Evolutionary conservation across 352 stramenopile genomes (phyloP).

Genomic region (Phytophthora megakarya): DNA sequence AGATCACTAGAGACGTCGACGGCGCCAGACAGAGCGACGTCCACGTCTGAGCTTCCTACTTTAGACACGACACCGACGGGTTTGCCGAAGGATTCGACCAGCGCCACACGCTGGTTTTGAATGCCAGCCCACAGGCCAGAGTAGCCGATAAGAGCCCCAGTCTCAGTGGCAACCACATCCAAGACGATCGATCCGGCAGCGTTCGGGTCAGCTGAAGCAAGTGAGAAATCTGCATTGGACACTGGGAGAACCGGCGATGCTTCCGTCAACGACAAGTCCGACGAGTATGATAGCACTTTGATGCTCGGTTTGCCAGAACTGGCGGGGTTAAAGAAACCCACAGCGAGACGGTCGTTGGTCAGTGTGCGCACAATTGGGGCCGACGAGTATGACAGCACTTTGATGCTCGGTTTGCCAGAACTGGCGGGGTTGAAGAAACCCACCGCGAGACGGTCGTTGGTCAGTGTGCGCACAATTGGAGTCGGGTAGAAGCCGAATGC

Average conservation of each 20-base stretch:
- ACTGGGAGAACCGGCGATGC: slow-evolving; percentile 67
- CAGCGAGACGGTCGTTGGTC: slow-evolving; percentile 54
- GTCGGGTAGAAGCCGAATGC: slow-evolving; percentile 71
- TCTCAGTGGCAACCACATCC: slow-evolving; percentile 57
- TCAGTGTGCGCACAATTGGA: slow-evolving; percentile 56
- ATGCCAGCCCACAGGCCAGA: slow-evolving; percentile 54
- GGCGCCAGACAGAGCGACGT: slow-evolving; percentile 65
- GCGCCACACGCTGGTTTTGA: slow-evolving; percentile 71
- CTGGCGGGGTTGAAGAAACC: slow-evolving; percentile 81
- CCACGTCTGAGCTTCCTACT: slow-evolving; percentile 51
- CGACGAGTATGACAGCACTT: slow-evolving; percentile 76
- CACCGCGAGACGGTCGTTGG: slow-evolving; percentile 60
- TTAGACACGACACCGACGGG: slow-evolving; percentile 77
- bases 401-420: slow-evolving; percentile 72
- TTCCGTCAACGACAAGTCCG: slow-evolving; percentile 55
- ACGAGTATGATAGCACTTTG: slow-evolving; percentile 72
- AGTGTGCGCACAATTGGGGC: slow-evolving; percentile 64
- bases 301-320: slow-evolving; percentile 75
- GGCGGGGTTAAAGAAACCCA: slow-evolving; percentile 80
- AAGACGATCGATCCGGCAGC: slow-evolving; percentile 57
- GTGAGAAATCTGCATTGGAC: slow-evolving; percentile 73
- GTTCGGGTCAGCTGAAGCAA: slow-evolving; percentile 58
- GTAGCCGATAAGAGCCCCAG: slow-evolving; percentile 63
- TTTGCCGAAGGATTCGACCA: slow-evolving; percentile 74
- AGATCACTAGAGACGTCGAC: slow-evolving; percentile 53